Conservation (phyloP, 208 protist genomes). For the Trypanosoma platydactyli region DNA sequence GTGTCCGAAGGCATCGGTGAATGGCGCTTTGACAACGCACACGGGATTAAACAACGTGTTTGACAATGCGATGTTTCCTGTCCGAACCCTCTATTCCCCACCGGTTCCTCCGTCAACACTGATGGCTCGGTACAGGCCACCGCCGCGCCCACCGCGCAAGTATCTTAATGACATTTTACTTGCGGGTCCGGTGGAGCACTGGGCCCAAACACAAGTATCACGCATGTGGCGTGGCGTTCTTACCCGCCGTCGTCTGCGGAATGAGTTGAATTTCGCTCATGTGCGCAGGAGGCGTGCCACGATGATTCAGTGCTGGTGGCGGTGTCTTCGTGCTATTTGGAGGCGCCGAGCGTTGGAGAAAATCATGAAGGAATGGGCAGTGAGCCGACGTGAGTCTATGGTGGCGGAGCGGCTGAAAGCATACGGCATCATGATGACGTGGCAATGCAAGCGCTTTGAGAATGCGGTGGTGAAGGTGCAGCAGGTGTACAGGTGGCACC, state of each 20-base stretch:
- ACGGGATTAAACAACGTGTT: slow-evolving; percentile 29
- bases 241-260: slow-evolving; percentile 57
- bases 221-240: slow-evolving; percentile 80
- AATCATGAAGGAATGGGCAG: slow-evolving; percentile 51
- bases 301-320: slow-evolving; percentile 86
- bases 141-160: slow-evolving; percentile 36
- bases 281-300: slow-evolving; percentile 53
- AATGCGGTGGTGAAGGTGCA: slow-evolving; percentile 67
- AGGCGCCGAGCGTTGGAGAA: slow-evolving; percentile 31
- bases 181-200: slow-evolving; percentile 60
- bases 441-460: slow-evolving; percentile 74
- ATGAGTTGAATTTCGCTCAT: slow-evolving; percentile 39
- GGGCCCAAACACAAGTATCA: slow-evolving; percentile 62
- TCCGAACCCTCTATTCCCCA: slow-evolving; percentile 62
- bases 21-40: slow-evolving; percentile 10
- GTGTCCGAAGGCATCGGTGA: neutral
- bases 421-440: slow-evolving; percentile 66
- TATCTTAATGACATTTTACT: slow-evolving; percentile 57
- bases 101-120: slow-evolving; percentile 64
- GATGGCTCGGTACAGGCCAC: slow-evolving; percentile 53
- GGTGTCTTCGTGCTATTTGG: slow-evolving; percentile 40
- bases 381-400: slow-evolving; percentile 45
- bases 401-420: slow-evolving; percentile 37
- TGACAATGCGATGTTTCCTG: slow-evolving; percentile 65
- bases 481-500: slow-evolving; percentile 62